Percentiles rank a stretch among this genome's conserved stretches.
These are phyloP conservation scores for Sanghuangporus sanghuang DNA, from an alignment of 1,284 basidiomycete genomes.

Conservation along the genomic window DNA sequence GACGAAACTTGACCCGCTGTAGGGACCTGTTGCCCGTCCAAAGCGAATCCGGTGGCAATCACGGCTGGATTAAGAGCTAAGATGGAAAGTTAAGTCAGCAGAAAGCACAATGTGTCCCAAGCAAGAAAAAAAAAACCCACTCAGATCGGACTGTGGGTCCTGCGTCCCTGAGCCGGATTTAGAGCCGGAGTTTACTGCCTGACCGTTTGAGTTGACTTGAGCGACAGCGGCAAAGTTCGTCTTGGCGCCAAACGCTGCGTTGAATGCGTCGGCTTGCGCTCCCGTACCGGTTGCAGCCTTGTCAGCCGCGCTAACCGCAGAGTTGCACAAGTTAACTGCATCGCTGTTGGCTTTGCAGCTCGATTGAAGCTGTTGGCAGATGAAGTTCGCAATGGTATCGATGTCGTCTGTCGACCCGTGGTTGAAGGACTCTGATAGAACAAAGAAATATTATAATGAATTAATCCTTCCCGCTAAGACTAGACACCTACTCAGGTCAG, in stretches of 20 bases:
- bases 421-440: slow-evolving; percentile 11
- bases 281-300: slow-evolving; percentile 17
- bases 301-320: slow-evolving; percentile 18
- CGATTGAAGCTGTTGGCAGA: slow-evolving; percentile 21
- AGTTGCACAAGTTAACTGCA: slow-evolving; percentile 12
- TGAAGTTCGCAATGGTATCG: slow-evolving; percentile 19
- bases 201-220: slow-evolving; percentile 7
- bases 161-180: neutral
- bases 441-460: neutral
- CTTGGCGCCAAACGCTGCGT: slow-evolving; percentile 12
- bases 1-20: slow-evolving; percentile 41
- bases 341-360: slow-evolving; percentile 18
- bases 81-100: neutral
- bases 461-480: neutral
- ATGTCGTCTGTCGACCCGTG: slow-evolving; percentile 21
- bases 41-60: slow-evolving; percentile 36
- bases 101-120: too few species aligned
- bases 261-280: slow-evolving; percentile 18
- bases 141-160: slow-evolving; percentile 1
- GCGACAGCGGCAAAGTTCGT: slow-evolving; percentile 16
- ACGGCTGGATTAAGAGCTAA: slow-evolving; percentile 35
- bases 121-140: neutral
- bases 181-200: slow-evolving; percentile 3
- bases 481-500: slow-evolving; percentile 17
- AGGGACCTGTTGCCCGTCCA: slow-evolving; percentile 39